Base-by-base conservation (phyloP, 1,139 yeast species). In the Williopsis jadinii region DNA sequence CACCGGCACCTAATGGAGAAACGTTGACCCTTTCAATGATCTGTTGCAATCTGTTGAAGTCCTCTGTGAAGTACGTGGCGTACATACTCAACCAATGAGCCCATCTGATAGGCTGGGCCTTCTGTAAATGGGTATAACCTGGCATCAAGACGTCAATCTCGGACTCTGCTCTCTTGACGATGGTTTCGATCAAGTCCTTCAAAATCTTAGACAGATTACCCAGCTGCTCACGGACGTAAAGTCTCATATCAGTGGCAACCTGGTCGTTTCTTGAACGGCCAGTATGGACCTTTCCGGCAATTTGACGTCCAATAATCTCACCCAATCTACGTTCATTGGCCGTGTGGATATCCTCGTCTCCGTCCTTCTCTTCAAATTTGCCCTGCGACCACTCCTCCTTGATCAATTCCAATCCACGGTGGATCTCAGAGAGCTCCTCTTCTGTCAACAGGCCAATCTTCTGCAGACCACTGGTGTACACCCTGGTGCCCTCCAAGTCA, bases 61-160 rank as follows among this genome's bases (percentile, higher is more conserved):
- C 99, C 59, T 87, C 90, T 11, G 90, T 77, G 62, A 94, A 83
- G 62, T 88, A 92, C 3, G 97, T 92, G 34, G 97, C 97, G 59
- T 92, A 92, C 57, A 88, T 82, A 51, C 94, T 80, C 52, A 92
- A 71, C 96, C 97, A 90, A 62, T 92, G 99, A 2, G 97, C 73
- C 99, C 99, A 92, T 67, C 99, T 80, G 59, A 92, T 92, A 24
- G 99, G 99, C 65, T 92, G 99, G 3, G 98, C 98, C 62, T 96
- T 84, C 72, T 92, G 99, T 62, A 92, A 71, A 67, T 92, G 99
- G 12, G 99, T 92, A 67, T 92, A 92, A 30, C 99, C 99, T 10
- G 99, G 99, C 97, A 92, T 90, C 60, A 92, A 73, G 24, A 84
- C 85, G 53, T 84, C 95, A 45, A 92, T 84, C 66, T 92, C 99